Base-by-base conservation (phyloP, 441 rosid genomes). In the Aquilaria agallochum region DNA sequence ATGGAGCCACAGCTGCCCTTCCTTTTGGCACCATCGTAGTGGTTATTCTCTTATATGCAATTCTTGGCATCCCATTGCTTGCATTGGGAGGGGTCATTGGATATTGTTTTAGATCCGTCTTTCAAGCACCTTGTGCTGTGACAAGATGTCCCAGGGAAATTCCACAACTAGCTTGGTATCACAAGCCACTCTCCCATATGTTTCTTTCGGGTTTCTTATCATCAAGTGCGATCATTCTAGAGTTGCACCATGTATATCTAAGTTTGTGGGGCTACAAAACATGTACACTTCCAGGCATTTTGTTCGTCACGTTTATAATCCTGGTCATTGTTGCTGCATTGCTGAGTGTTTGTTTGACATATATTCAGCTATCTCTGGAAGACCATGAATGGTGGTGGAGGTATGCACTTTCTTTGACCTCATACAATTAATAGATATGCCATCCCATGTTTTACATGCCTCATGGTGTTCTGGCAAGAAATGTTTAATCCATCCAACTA, bases 321-420 rank as follows among this genome's bases (percentile, higher is more conserved):
- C 83, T 90, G 46, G 44, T 83, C 62, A 53, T 88, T 66, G 77
- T 90, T 68, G 81, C 84, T 31, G 79, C 81, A 36, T 72, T 83
- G 44, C 69, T 90, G 51, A 78, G 90, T 63, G 55, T 85, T 51
- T 86, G 86, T 73, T 77, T 93, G 85, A 88, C 90, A 12, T 83
- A 81, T 73, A 75, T 90, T 70, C 97, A 88, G 69, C 89, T 90
- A 31, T 82, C 95, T 3, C 73, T 80, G 48, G 95, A 90, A 71
- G 92, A 93, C 76, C 97, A 85, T 70, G 71, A 81, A 63, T 93
- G 98, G 97, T 93, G 96, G 96, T 93, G 97, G 97, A 90, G 96
- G 97, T 88, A 83, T 72, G 76, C 55, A 47, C 49, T 50, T 42
- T 45, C 72, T 36, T 34, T 47, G 54, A 45, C 15, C 56, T 52